Evolutionary conservation across 2,329 filamentous ascomycete species (phyloP).

Genomic region (Trichoderma koningiopsis): DNA sequence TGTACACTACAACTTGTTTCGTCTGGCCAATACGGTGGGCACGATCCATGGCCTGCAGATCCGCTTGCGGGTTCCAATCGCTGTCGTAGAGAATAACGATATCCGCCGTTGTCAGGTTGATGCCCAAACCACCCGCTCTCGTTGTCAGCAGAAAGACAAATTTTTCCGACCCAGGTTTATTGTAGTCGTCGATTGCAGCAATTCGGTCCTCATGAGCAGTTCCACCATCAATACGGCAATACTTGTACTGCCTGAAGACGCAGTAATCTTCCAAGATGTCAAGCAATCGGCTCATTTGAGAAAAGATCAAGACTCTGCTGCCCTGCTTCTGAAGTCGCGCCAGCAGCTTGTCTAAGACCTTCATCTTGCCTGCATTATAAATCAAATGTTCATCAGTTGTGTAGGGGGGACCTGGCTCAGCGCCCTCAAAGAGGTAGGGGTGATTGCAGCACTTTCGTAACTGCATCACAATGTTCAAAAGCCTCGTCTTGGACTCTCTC

Average conservation of each 20-base stretch:
- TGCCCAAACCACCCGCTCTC: conserved; percentile 90
- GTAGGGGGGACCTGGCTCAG: conserved; percentile 94
- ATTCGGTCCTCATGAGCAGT: conserved; percentile 98
- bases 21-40: conserved; percentile 98
- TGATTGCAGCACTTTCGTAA: conserved; percentile 98
- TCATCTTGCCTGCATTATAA: conserved; percentile 95
- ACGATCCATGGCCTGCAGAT: conserved; percentile 98
- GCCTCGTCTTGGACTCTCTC: conserved; percentile 93
- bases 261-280: conserved; percentile 99
- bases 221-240: conserved; percentile 95
- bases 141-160: conserved; percentile 96
- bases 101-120: conserved; percentile 93
- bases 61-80: conserved; percentile 98
- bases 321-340: conserved; percentile 81
- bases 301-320: conserved; percentile 97
- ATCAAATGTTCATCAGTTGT: conserved; percentile 97
- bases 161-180: conserved; percentile 92
- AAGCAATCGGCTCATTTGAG: conserved; percentile 95
- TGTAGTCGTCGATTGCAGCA: conserved; percentile 96
- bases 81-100: conserved; percentile 97
- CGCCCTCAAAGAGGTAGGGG: conserved; percentile 95
- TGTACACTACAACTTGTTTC: conserved; percentile 95
- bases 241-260: conserved; percentile 90
- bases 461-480: conserved; percentile 99
- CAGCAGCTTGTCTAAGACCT: conserved; percentile 90